Percentiles rank a stretch among this genome's conserved stretches.
Conservation (phyloP, 306 rosid genomes). For the Heteromeles arbutifolia region DNA sequence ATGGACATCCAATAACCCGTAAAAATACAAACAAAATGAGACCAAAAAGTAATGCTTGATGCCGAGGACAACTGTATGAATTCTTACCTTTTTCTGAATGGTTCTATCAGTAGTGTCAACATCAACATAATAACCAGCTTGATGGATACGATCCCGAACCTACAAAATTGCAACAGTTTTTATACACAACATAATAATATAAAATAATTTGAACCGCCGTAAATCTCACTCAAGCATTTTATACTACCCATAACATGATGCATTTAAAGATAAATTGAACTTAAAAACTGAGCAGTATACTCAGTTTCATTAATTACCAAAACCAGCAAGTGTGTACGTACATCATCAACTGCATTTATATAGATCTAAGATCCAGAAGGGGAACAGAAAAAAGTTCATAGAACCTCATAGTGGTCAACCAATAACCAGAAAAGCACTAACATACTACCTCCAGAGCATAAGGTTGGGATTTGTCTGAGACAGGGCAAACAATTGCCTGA, state of each 20-base stretch:
- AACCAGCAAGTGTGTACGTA: background rate
- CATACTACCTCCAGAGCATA: constrained; percentile 58
- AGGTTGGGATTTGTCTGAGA: constrained; percentile 77
- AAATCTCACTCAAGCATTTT: background rate
- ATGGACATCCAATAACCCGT: background rate
- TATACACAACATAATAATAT: background rate
- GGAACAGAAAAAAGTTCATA: background rate
- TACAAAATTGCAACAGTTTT: constrained; percentile 27
- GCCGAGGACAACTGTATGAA: background rate
- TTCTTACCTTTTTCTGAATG: constrained; percentile 77
- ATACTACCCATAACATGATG: background rate
- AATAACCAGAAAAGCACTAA: constrained; percentile 3
- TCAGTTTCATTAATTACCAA: background rate
- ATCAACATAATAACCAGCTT: constrained; percentile 69
- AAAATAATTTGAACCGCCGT: background rate
- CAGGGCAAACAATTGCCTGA: constrained; percentile 88
- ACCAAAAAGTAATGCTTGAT: background rate
- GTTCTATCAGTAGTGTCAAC: constrained; percentile 82
- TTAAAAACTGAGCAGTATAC: background rate
- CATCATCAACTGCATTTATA: background rate
- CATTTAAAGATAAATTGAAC: background rate
- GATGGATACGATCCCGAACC: constrained; percentile 69
- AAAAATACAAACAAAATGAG: background rate
- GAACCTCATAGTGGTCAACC: background rate
- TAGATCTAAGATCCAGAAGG: background rate